These are phyloP conservation scores for Colletotrichum melonis DNA, from an alignment of 2,329 filamentous ascomycete genomes.

Conservation along the genomic window DNA sequence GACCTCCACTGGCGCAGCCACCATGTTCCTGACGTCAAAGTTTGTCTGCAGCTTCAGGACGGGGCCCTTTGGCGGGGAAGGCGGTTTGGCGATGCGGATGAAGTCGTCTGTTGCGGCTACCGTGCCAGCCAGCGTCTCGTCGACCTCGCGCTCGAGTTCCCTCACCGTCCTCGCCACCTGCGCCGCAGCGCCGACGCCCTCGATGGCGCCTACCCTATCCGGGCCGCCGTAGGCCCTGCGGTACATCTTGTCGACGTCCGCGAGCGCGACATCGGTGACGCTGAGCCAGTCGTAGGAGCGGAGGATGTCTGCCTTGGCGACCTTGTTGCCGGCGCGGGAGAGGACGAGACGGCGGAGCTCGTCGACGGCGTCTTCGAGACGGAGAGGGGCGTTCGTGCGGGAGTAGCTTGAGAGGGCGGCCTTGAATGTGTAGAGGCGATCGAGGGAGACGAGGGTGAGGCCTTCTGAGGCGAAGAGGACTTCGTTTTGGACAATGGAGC, in stretches of 20 bases:
- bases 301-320: constrained; percentile 63
- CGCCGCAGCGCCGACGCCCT: constrained; percentile 45
- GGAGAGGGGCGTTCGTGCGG: constrained; percentile 53
- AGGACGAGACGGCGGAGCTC: constrained; percentile 71
- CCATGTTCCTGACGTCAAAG: constrained; percentile 44
- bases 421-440: constrained; percentile 74
- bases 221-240: constrained; percentile 65
- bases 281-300: constrained; percentile 69
- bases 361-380: constrained; percentile 71
- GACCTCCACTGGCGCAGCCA: constrained; percentile 27
- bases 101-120: constrained; percentile 13
- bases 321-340: constrained; percentile 59
- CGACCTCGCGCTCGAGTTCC: constrained; percentile 23
- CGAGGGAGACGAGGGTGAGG: constrained; percentile 69
- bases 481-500: constrained; percentile 70
- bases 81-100: constrained; percentile 30
- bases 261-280: constrained; percentile 60
- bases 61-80: constrained; percentile 39
- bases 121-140: constrained; percentile 13
- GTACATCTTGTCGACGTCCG: constrained; percentile 68
- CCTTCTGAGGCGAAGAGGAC: constrained; percentile 70
- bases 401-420: constrained; percentile 68
- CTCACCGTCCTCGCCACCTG: constrained; percentile 26
- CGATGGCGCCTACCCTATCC: constrained; percentile 58
- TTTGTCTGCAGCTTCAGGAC: constrained; percentile 57